These are phyloP conservation scores for Solanum corneliomulleri DNA, from an alignment of 257 asterid genomes.

Conservation along the genomic window DNA sequence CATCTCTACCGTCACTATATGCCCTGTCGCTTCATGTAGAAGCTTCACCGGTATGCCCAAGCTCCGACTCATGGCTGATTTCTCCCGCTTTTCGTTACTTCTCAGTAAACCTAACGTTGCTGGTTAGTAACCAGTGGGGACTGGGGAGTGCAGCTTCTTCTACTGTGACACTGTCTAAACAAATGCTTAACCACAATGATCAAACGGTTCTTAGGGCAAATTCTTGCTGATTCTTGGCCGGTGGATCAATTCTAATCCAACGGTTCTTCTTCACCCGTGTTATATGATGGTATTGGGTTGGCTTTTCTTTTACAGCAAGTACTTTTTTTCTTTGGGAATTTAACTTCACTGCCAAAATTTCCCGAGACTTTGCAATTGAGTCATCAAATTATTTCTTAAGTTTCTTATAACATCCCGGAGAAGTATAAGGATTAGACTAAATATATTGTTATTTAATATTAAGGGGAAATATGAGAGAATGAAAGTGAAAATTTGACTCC, in stretches of 20 bases:
- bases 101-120: conserved; percentile 2
- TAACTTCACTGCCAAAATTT: not conserved
- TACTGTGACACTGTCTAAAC: not conserved
- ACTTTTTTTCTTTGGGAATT: not conserved
- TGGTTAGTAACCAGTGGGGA: not conserved
- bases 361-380: not conserved
- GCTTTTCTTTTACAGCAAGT: not conserved
- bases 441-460: no score
- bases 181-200: not conserved
- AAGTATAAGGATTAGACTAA: not conserved
- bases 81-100: not conserved
- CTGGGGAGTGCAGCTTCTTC: not conserved
- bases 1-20: conserved; percentile 79
- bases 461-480: not conserved
- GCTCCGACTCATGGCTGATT: conserved; percentile 63
- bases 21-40: conserved; percentile 94
- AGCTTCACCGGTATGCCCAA: conserved; percentile 95
- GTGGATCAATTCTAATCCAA: not conserved
- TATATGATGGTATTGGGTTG: not conserved
- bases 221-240: not conserved
- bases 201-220: not conserved
- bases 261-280: not conserved
- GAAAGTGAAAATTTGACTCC: not conserved
- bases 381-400: not conserved
- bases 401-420: not conserved